Evolutionary conservation across 331 rosid species (phyloP).

Genomic region (Acacia concinna): DNA sequence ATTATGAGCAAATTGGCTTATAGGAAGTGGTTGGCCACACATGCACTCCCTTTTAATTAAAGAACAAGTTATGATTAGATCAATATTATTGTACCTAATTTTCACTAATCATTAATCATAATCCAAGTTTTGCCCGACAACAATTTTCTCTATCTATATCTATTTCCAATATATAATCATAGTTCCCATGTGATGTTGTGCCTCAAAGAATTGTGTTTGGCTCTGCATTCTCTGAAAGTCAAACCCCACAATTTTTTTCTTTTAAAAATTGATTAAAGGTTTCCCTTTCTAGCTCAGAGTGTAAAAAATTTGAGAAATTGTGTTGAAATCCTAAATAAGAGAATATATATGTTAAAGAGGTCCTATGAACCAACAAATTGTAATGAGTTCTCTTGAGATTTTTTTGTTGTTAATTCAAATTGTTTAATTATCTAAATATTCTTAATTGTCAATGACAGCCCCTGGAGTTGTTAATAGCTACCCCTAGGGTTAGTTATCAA

Average conservation of each 20-base stretch:
- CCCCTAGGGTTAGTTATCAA: too few species aligned
- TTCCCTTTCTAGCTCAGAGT: too few species aligned
- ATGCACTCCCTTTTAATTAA: background rate
- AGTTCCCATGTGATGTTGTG: constrained; percentile 37
- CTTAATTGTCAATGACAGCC: too few species aligned
- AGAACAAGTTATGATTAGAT: constrained; percentile 36
- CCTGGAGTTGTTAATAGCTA: too few species aligned
- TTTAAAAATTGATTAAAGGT: too few species aligned
- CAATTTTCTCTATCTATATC: background rate
- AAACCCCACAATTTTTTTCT: background rate
- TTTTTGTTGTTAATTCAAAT: too few species aligned
- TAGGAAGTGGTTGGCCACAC: background rate
- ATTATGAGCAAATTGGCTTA: background rate
- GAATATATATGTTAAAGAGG: too few species aligned
- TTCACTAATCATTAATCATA: constrained; percentile 11
- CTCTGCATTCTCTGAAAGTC: constrained; percentile 27
- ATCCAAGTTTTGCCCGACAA: background rate
- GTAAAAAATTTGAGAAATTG: too few species aligned
- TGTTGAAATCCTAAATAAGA: too few species aligned
- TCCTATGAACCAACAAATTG: too few species aligned
- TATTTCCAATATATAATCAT: constrained; percentile 26
- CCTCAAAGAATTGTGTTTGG: background rate
- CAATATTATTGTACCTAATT: constrained; percentile 27
- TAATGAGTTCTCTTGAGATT: too few species aligned
- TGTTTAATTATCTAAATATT: too few species aligned